A percentile compares a stretch with the other conserved stretches of the same genome.
Conservation (phyloP, 768 basidiomycete species). For the Leccinum imitatum region DNA sequence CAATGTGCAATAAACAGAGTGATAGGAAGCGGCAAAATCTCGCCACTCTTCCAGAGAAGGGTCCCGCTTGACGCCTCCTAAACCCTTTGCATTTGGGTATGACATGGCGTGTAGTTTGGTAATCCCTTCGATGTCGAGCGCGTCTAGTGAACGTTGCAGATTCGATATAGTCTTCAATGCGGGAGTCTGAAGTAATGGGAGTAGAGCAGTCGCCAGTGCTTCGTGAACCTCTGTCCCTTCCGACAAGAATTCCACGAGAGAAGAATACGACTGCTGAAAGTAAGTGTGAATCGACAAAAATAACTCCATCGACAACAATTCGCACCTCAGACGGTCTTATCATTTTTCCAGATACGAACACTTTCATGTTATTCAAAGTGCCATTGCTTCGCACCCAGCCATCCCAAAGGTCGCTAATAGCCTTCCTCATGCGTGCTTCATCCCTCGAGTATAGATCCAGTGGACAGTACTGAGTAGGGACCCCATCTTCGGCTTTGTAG, state of each 20-base stretch:
- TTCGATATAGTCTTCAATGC: constrained; percentile 52
- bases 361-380: constrained; percentile 73
- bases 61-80: constrained; percentile 40
- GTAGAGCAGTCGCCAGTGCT: constrained; percentile 49
- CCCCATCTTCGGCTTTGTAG: constrained; percentile 40
- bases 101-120: constrained; percentile 38
- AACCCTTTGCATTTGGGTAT: constrained; percentile 2
- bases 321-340: constrained; percentile 60
- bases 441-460: constrained; percentile 86
- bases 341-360: constrained; percentile 69
- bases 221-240: constrained; percentile 40
- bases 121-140: constrained; percentile 84
- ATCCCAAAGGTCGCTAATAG: constrained; percentile 69
- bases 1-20: constrained; percentile 32
- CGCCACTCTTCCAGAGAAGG: constrained; percentile 66
- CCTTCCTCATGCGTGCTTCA: constrained; percentile 54
- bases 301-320: neutral
- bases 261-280: constrained; percentile 7
- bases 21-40: constrained; percentile 58
- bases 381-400: constrained; percentile 69
- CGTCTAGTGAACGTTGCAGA: constrained; percentile 77
- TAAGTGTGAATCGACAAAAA: constrained; percentile 4
- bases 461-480: constrained; percentile 68
- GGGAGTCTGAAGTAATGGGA: constrained; percentile 46
- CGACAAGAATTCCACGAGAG: constrained; percentile 17